Conservation (phyloP, 371 early-diverging fungal species). For the Apophysomyces ossiformis region DNA sequence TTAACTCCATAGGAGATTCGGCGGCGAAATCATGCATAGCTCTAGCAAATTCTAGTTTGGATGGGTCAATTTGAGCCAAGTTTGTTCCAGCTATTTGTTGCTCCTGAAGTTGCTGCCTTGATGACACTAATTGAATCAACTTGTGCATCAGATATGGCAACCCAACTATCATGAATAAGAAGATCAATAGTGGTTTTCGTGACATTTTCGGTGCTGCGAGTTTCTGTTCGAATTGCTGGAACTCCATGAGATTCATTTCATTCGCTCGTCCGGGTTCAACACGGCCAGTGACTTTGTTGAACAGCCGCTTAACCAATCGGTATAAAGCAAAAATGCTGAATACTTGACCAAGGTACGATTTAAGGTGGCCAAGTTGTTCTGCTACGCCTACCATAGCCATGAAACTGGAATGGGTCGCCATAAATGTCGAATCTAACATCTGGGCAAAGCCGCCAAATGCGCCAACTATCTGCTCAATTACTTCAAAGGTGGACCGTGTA, state of each 20-base stretch:
- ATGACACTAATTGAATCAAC: conserved; percentile 72
- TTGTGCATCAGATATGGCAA: conserved; percentile 93
- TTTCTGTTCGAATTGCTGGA: conserved; percentile 66
- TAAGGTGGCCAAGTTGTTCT: conserved; percentile 92
- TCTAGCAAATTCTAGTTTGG: conserved; percentile 80
- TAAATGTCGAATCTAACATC: conserved; percentile 97
- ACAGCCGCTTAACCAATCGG: conserved; percentile 62
- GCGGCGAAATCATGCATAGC: conserved; percentile 87
- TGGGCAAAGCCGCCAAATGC: conserved; percentile 97
- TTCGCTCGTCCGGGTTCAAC: conserved; percentile 40
- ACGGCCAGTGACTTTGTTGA: conserved; percentile 57
- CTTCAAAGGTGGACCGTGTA: conserved; percentile 89
- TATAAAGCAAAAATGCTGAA: conserved; percentile 79
- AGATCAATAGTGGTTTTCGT: conserved; percentile 81
- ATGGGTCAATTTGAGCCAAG: conserved; percentile 21
- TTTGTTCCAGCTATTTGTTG: conserved; percentile 25
- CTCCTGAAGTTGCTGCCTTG: conserved; percentile 30
- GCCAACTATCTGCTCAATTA: conserved; percentile 91
- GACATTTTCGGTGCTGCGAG: conserved; percentile 45
- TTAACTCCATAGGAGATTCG: conserved; percentile 79
- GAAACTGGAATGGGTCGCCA: conserved; percentile 96
- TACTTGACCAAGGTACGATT: conserved; percentile 83
- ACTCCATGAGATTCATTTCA: conserved; percentile 72
- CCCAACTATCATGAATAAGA: conserved; percentile 86
- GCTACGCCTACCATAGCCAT: conserved; percentile 98